phyloP scores from a whole-genome alignment of 352 stramenopile species.

The Globisporangium emineosum region DNA sequence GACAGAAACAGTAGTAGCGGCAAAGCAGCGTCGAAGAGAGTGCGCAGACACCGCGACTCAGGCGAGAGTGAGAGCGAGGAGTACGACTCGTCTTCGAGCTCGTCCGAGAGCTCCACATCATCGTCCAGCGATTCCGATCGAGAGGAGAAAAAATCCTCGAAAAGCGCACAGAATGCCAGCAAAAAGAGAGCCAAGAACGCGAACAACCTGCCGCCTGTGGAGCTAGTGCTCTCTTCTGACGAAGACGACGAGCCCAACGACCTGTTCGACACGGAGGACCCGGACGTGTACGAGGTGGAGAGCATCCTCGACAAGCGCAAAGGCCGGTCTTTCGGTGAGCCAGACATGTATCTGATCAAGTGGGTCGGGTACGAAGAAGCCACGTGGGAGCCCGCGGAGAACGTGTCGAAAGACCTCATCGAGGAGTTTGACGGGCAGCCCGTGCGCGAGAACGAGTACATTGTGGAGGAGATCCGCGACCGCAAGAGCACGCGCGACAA shows the following conservation, averaged over 20 bases:
- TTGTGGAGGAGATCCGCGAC: slow-evolving; percentile 70
- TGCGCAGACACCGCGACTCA: slow-evolving; percentile 16
- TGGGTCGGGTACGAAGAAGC: slow-evolving; percentile 80
- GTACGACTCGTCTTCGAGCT: slow-evolving; percentile 29
- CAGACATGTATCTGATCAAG: slow-evolving; percentile 77
- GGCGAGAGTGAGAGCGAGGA: slow-evolving; percentile 23
- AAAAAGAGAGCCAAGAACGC: slow-evolving; percentile 35
- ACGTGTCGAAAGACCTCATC: slow-evolving; percentile 79
- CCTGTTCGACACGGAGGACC: slow-evolving; percentile 75
- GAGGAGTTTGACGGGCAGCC: slow-evolving; percentile 74
- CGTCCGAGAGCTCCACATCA: slow-evolving; percentile 15
- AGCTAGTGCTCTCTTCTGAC: slow-evolving; percentile 65
- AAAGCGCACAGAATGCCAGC: not conserved
- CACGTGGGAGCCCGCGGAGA: slow-evolving; percentile 72
- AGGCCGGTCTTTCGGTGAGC: slow-evolving; percentile 42
- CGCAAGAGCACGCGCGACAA: slow-evolving; percentile 60
- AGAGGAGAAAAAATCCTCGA: slow-evolving; percentile 25
- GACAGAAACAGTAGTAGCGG: slow-evolving; percentile 10
- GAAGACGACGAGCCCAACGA: slow-evolving; percentile 73
- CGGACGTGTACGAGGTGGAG: slow-evolving; percentile 83
- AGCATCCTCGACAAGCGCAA: slow-evolving; percentile 58
- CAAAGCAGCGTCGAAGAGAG: slow-evolving; percentile 5
- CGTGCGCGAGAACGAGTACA: slow-evolving; percentile 76
- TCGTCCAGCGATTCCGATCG: slow-evolving; percentile 29
- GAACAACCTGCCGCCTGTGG: slow-evolving; percentile 55